A percentile compares a stretch with the other conserved stretches of the same genome.
Conservation (phyloP, 805 yeast genomes). For the Metschnikowia kunwiensis region DNA sequence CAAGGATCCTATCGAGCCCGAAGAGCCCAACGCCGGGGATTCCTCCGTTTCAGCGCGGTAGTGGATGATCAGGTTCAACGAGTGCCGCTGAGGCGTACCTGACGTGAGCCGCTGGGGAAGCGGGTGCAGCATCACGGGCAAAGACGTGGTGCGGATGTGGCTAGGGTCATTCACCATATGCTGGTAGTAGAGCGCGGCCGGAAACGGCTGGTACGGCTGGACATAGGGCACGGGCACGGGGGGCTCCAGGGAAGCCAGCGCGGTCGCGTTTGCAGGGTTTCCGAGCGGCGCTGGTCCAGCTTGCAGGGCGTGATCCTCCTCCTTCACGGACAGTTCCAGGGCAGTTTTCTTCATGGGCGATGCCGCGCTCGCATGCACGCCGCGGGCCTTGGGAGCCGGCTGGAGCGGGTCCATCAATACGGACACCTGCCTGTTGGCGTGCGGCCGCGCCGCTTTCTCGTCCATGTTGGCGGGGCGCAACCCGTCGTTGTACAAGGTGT, state of each 20-base stretch:
- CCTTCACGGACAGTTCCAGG: too few relatives aligned
- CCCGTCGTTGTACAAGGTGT: constrained; percentile 27
- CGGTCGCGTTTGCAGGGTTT: background rate
- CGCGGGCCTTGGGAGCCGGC: too few relatives aligned
- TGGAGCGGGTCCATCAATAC: constrained; percentile 39
- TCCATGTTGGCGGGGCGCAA: background rate
- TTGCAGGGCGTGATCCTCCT: too few relatives aligned
- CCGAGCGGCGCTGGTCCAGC: background rate
- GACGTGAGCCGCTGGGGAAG: constrained; percentile 10
- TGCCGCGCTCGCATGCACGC: too few relatives aligned
- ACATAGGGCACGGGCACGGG: too few relatives aligned
- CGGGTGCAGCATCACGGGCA: constrained; percentile 16
- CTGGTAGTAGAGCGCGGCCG: constrained; percentile 14
- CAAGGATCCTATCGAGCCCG: background rate
- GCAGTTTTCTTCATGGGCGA: too few relatives aligned
- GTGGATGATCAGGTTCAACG: constrained; percentile 7
- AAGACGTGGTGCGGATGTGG: constrained; percentile 16
- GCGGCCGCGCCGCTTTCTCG: constrained; percentile 4
- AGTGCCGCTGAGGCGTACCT: constrained; percentile 15
- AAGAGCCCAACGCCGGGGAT: background rate
- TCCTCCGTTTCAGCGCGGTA: background rate
- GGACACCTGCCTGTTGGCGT: constrained; percentile 37
- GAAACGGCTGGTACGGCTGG: constrained; percentile 18
- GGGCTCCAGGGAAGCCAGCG: too few relatives aligned
- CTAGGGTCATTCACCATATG: constrained; percentile 14